phyloP scores from a whole-genome alignment of 164 flowering plant genomes.

The Tinospora cordifolia region DNA sequence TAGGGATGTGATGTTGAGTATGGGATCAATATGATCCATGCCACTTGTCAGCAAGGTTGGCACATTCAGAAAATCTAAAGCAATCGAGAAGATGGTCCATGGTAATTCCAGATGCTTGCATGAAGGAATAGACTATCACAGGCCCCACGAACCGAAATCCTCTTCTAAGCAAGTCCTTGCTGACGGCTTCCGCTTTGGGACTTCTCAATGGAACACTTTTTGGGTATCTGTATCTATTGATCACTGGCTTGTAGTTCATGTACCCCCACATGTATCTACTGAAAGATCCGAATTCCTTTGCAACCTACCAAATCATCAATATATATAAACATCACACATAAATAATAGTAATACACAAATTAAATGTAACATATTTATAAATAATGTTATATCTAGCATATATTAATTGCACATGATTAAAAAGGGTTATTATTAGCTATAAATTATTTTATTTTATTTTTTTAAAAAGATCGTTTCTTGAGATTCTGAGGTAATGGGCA shows the following conservation, averaged over 20 bases:
- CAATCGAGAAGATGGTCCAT: slow-evolving; percentile 83
- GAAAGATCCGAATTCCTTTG: slow-evolving; percentile 67
- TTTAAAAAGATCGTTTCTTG: too few relatives aligned
- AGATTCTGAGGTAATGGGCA: too few relatives aligned
- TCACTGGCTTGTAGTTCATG: slow-evolving; percentile 60
- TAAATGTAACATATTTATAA: too few relatives aligned
- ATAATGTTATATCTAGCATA: too few relatives aligned
- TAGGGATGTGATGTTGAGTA: too few relatives aligned
- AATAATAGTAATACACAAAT: too few relatives aligned
- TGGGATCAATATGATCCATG: slow-evolving; percentile 2
- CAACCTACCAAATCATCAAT: slow-evolving; percentile 36
- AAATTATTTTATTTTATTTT: too few relatives aligned
- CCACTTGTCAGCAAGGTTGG: slow-evolving; percentile 49
- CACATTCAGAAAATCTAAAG: slow-evolving; percentile 61
- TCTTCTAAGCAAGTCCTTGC: slow-evolving; percentile 59
- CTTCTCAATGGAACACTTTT: slow-evolving; percentile 68
- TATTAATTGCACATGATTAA: too few relatives aligned
- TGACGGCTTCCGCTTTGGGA: slow-evolving; percentile 72
- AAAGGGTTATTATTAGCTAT: too few relatives aligned
- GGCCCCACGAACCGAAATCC: slow-evolving; percentile 87
- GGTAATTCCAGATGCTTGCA: slow-evolving; percentile 87
- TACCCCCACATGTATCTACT: slow-evolving; percentile 70
- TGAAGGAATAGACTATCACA: slow-evolving; percentile 71
- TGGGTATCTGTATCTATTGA: slow-evolving; percentile 56
- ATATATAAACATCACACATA: too few relatives aligned